phyloP scores from a whole-genome alignment of 2,329 filamentous ascomycete species.

The Aspergillus intermedius region DNA sequence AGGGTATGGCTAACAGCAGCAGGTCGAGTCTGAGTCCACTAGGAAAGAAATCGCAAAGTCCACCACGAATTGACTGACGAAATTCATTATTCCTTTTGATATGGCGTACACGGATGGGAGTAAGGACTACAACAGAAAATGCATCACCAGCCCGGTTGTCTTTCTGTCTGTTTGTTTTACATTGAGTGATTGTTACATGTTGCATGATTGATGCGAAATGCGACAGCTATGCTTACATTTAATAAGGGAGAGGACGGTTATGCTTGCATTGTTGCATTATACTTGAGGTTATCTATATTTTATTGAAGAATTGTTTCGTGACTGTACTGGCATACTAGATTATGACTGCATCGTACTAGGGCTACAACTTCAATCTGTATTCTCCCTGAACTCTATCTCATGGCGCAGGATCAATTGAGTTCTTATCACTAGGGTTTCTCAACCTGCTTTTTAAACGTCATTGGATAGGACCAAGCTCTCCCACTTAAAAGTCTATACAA shows the following conservation, averaged over 20 bases:
- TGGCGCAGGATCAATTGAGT: too few relatives aligned
- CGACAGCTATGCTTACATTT: background rate
- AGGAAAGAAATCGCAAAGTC: slow-evolving; percentile 5
- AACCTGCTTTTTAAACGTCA: too few relatives aligned
- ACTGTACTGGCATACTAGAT: too few relatives aligned
- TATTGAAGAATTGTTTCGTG: too few relatives aligned
- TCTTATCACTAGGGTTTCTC: too few relatives aligned
- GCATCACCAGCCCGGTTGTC: background rate
- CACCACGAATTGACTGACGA: slow-evolving; percentile 6
- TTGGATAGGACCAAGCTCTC: too few relatives aligned
- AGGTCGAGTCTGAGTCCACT: slow-evolving; percentile 3
- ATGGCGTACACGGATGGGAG: background rate
- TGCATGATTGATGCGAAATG: background rate
- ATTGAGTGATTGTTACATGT: background rate
- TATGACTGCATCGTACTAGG: too few relatives aligned
- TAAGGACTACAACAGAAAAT: background rate
- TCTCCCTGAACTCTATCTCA: too few relatives aligned
- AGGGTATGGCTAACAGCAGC: background rate
- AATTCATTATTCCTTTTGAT: background rate
- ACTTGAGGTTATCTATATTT: too few relatives aligned
- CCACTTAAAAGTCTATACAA: too few relatives aligned
- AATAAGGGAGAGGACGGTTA: background rate
- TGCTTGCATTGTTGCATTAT: background rate
- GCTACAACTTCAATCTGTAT: too few relatives aligned
- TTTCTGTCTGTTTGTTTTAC: background rate